Percentiles rank a stretch among this genome's conserved stretches.
Evolutionary conservation across 257 asterid species (phyloP).

Genomic region (Capsicum pubescens): DNA sequence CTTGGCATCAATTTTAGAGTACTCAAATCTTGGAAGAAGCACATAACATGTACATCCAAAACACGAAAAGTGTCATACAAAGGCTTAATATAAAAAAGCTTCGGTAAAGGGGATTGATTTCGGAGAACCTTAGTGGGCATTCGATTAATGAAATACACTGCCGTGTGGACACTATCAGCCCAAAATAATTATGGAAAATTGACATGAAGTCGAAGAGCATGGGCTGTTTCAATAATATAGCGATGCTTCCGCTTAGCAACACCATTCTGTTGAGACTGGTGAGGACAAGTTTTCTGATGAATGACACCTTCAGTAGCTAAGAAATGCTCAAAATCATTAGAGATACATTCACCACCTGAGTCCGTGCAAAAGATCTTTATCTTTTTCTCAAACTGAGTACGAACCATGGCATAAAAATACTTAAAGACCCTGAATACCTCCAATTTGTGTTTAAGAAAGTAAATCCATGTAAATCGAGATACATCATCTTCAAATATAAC

Average conservation of each 20-base stretch:
- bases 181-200: background rate
- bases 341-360: background rate
- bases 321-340: background rate
- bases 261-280: background rate
- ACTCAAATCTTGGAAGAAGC: no score
- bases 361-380: background rate
- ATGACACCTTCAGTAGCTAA: background rate
- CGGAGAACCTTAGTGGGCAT: no score
- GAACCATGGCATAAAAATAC: background rate
- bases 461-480: background rate
- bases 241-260: background rate
- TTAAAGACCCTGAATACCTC: background rate
- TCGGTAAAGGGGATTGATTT: no score
- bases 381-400: no score
- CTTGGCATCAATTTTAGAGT: no score
- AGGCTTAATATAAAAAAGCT: no score
- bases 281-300: background rate
- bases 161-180: no score
- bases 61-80: no score
- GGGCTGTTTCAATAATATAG: background rate
- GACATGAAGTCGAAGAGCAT: background rate
- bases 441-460: background rate
- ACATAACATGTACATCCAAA: no score
- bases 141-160: no score
- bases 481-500: background rate